phyloP scores from a whole-genome alignment of 2,329 filamentous ascomycete genomes.

The Xylaria multiplex region DNA sequence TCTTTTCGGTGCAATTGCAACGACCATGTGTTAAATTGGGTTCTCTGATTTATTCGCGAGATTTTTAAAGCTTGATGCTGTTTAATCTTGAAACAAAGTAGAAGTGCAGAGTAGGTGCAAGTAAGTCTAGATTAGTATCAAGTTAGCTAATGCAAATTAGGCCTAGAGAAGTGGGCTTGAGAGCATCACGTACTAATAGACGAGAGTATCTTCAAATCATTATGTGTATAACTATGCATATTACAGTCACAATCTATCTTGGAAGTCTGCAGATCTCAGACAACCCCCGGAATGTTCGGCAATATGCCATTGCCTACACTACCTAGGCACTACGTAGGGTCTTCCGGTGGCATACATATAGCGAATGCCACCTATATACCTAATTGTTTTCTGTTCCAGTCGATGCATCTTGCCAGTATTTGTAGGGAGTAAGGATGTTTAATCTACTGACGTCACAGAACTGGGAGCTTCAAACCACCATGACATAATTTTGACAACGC shows the following conservation, averaged over 20 bases:
- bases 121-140: slow-evolving; percentile 14
- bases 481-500: slow-evolving; percentile 26
- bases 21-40: too few species aligned
- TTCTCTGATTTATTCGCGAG: too few species aligned
- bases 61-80: too few species aligned
- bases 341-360: neutral
- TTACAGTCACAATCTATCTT: neutral
- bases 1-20: too few species aligned
- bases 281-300: slow-evolving; percentile 19
- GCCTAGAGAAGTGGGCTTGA: neutral
- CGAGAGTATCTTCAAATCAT: neutral
- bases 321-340: too few species aligned
- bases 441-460: slow-evolving; percentile 29
- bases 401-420: slow-evolving; percentile 12
- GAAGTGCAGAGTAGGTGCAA: neutral
- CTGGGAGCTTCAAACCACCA: slow-evolving; percentile 20
- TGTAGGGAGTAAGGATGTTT: slow-evolving; percentile 3
- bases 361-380: slow-evolving; percentile 4
- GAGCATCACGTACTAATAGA: neutral
- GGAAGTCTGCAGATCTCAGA: slow-evolving; percentile 13
- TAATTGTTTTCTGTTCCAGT: slow-evolving; percentile 5
- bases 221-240: neutral
- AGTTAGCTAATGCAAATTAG: slow-evolving; percentile 6
- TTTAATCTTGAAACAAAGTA: too few species aligned
- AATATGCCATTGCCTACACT: neutral